Base-by-base conservation (phyloP, 1,284 basidiomycete species). In the Malassezia caprae region DNA sequence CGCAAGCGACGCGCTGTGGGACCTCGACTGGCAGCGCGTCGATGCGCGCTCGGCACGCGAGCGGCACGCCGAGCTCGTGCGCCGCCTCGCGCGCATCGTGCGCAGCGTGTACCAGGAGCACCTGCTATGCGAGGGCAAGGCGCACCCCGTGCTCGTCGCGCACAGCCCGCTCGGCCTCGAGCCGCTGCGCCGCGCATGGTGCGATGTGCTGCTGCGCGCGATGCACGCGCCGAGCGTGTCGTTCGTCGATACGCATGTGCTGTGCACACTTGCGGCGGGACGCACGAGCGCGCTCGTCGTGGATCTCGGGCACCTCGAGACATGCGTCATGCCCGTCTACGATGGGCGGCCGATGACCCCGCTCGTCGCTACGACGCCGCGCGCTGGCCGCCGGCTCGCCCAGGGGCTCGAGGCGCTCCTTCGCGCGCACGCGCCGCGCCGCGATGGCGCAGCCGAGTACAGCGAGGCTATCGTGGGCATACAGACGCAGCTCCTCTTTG, bases 271-370 rank as follows among this genome's bases (percentile, higher is more conserved):
- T 53, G 84, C 90, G 1, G 82, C 84, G 1, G 93, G 94, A 4
- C 79, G 87, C 55, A 86, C 90, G 61, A 90, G 89, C 0, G 93
- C 91, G 1, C 81, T 98, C 7, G 91, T 96, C 0, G 78, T 98
- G 2, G 90, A 96, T 66, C 84, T 84, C 61, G 94, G 93, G 0
- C 84, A 91, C 72, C 80, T 93, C 1, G 90, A 98, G 75, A 86
- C 90, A 0, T 85, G 84, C 2, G 83, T 84, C 8, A 80, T 93
- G 37, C 90, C 93, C 0, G 91, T 72, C 15, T 69, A 64, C 48
- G 66, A 63, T 34, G 68, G 66, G 10, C 45, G 68, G 17, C 63
- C 62, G 3, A 26, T 72, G 40, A 35, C 46, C 15, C 56, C 51
- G 17, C 41, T 58, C 40, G n/a, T 53, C 0, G 45, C 44, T 2